Evolutionary conservation across 1,284 basidiomycete genomes (phyloP), one percentile per base, ranked within the genome.

Genomic region (Coriolopsis trogii): DNA sequence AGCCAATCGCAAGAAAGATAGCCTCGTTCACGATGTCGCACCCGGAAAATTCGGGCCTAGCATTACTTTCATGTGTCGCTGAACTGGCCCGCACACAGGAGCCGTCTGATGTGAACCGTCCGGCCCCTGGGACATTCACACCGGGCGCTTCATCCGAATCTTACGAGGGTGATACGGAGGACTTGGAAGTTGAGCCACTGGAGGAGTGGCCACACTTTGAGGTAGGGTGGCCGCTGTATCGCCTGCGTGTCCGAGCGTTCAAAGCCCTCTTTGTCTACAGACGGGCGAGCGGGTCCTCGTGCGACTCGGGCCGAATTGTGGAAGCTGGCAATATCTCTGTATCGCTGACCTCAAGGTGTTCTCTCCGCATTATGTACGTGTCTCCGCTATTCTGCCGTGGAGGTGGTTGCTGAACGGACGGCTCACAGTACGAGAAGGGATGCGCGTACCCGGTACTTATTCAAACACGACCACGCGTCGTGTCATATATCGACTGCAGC

Each of bases 381-480:
- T 2, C 25, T n/a, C 10, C 12, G 9, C 1, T 3, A 3, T n/a
- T 18, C 16, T 25, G 18, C 12, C 13, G 18, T 18, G 8, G 24
- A 18, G 18, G 23, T 2, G 5, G 13, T 29, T 25, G 15, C 24
- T 29, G 31, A 25, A 29, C 4, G 29, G 9, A 10, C 6, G 7
- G 1, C 2, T 29, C 7, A 5, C 24, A 51, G 41, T 24, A 37
- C 13, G 23, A n/a, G 4, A n/a, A 29, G 20, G 26, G 38, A 4
- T 51, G 43, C 31, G 7, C 20, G 8, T 51, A 51, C 39, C 50
- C 50, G 3, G 50, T 51, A 18, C 50, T 51, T 15, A 46, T 34
- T 7, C 38, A 51, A 20, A 37, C 23, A 25, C 28, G 23, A 16
- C 50, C 50, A 8, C 50, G 50, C 8, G 38, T 40, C 1, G 34